Percentiles rank a stretch among this genome's conserved stretches.
Conservation (phyloP, 192 early-diverging fungal genomes). For the Backusella psychrophila region DNA sequence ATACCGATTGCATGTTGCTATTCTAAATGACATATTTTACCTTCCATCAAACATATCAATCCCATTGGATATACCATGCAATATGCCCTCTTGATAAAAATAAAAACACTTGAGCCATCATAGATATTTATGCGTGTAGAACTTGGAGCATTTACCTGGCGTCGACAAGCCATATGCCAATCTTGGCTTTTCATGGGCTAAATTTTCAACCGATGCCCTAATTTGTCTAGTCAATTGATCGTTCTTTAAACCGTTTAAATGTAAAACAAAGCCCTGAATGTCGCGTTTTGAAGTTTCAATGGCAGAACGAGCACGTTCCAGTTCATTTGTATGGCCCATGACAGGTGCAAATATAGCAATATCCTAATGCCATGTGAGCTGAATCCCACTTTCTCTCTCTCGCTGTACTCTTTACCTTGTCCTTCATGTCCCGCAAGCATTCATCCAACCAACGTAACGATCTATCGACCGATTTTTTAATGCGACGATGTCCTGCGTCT, state of each 20-base stretch:
- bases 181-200: constrained; percentile 56
- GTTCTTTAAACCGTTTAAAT: constrained; percentile 33
- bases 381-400: background rate
- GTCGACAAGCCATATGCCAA: constrained; percentile 51
- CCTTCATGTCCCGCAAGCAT: constrained; percentile 17
- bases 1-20: too few species aligned
- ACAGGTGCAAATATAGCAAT: constrained; percentile 51
- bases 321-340: constrained; percentile 39
- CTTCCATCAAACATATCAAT: constrained; percentile 70
- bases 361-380: constrained; percentile 2
- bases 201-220: constrained; percentile 43
- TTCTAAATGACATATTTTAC: background rate
- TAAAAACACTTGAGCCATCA: background rate
- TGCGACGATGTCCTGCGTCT: constrained; percentile 37
- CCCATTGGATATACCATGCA: constrained; percentile 49
- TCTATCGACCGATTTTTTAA: constrained; percentile 45
- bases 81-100: constrained; percentile 40
- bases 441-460: constrained; percentile 50
- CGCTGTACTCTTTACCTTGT: constrained; percentile 29
- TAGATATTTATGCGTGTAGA: background rate
- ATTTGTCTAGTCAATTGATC: constrained; percentile 39
- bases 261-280: constrained; percentile 50
- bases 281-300: constrained; percentile 41
- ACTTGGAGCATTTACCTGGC: constrained; percentile 38
- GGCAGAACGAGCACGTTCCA: constrained; percentile 50